These are phyloP conservation scores for Gonapodya sp. DNA, from an alignment of 192 early-diverging fungal genomes.

Conservation along the genomic window DNA sequence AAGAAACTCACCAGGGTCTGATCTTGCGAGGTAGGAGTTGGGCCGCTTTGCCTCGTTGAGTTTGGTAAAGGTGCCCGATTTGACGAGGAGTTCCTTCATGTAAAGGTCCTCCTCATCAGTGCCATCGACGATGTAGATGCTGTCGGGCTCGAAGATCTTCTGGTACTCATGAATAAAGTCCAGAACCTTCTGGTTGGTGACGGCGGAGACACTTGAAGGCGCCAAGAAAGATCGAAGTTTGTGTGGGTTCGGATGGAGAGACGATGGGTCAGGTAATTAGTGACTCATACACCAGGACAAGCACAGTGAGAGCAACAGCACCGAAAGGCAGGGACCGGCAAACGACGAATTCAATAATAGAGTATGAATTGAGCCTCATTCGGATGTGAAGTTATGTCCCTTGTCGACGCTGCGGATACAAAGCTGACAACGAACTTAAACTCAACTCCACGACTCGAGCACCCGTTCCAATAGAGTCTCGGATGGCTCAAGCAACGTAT, in stretches of 20 bases:
- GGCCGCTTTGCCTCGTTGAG: slow-evolving; percentile 16
- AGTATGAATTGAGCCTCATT: too few species aligned
- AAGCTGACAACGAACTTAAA: too few species aligned
- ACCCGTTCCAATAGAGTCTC: too few species aligned
- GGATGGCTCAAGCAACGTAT: background rate
- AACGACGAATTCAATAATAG: background rate
- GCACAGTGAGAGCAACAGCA: background rate
- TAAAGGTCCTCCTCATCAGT: slow-evolving; percentile 5
- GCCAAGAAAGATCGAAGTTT: too few species aligned
- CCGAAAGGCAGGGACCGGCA: background rate
- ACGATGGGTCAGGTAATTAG: background rate
- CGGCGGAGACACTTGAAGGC: background rate
- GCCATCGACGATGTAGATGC: slow-evolving; percentile 7
- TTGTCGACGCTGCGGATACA: too few species aligned
- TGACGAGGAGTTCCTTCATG: slow-evolving; percentile 15
- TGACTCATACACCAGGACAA: background rate
- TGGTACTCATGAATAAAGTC: background rate
- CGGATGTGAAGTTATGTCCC: too few species aligned
- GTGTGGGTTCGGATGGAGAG: too few species aligned
- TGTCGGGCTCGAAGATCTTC: slow-evolving; percentile 2
- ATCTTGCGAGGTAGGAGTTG: slow-evolving; percentile 18
- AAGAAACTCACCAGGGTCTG: slow-evolving; percentile 14
- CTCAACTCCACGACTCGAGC: too few species aligned
- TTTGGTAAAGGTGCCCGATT: slow-evolving; percentile 16
- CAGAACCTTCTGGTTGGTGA: slow-evolving; percentile 2